Conservation (phyloP, 2,329 filamentous ascomycete species). For the Chrysoporthe austroafricana region DNA sequence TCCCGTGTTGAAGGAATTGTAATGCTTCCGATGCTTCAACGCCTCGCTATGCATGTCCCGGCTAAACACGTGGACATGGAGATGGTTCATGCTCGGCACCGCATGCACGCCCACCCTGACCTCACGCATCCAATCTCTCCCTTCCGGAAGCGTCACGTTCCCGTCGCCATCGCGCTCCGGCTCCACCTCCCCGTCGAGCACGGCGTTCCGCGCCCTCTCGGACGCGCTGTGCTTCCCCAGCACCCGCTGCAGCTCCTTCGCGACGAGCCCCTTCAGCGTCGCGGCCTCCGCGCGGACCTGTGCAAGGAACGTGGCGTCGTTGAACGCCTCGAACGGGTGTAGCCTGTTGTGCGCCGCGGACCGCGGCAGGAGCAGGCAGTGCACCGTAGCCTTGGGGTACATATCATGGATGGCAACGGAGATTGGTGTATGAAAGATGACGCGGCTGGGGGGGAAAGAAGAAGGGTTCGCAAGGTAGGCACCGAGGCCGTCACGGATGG, state of each 20-base stretch:
- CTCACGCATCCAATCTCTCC: slow-evolving; percentile 78
- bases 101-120: slow-evolving; percentile 82
- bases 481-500: slow-evolving; percentile 63
- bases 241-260: slow-evolving; percentile 71
- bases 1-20: slow-evolving; percentile 85
- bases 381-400: slow-evolving; percentile 84
- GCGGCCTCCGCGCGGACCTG: slow-evolving; percentile 63
- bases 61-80: slow-evolving; percentile 88
- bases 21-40: slow-evolving; percentile 83
- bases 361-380: slow-evolving; percentile 86
- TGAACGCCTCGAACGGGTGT: slow-evolving; percentile 79
- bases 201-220: slow-evolving; percentile 68
- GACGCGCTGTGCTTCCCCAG: slow-evolving; percentile 66
- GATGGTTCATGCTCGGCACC: slow-evolving; percentile 86
- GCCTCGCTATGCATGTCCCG: slow-evolving; percentile 74
- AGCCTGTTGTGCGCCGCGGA: slow-evolving; percentile 60
- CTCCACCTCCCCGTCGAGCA: slow-evolving; percentile 63
- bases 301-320: slow-evolving; percentile 69
- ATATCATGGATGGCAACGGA: slow-evolving; percentile 81
- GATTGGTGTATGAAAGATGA: slow-evolving; percentile 69
- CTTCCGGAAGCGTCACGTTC: slow-evolving; percentile 63
- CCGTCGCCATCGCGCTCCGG: slow-evolving; percentile 65
- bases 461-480: slow-evolving; percentile 68
- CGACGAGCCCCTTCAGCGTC: slow-evolving; percentile 68
- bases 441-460: slow-evolving; percentile 58